phyloP scores from a whole-genome alignment of 352 stramenopile species.

The Phytopythium montanum region DNA sequence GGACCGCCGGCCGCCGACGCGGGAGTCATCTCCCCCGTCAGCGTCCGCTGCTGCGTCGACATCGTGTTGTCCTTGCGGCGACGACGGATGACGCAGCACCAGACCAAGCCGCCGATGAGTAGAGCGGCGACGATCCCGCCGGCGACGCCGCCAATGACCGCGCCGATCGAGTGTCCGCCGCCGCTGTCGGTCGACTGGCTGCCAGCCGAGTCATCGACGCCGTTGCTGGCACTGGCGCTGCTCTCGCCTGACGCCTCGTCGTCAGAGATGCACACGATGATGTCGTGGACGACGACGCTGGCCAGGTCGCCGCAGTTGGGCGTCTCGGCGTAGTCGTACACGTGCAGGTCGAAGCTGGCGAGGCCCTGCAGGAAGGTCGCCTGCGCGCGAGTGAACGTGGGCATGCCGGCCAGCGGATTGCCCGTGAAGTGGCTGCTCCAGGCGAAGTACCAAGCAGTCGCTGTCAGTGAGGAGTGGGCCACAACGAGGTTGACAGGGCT shows the following conservation, averaged over 20 bases:
- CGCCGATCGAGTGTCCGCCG: not conserved
- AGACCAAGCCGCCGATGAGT: not conserved
- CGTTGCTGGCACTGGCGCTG: not conserved
- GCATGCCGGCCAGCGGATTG: slow-evolving; percentile 3
- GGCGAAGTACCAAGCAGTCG: not conserved
- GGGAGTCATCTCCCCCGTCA: slow-evolving; percentile 2
- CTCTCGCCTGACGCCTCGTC: not conserved
- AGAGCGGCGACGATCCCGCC: not conserved
- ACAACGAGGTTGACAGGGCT: not conserved
- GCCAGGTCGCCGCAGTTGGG: slow-evolving; percentile 5
- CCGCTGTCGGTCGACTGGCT: not conserved
- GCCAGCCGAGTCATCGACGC: not conserved
- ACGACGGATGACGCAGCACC: not conserved
- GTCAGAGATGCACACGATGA: slow-evolving; percentile 4
- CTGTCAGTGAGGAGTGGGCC: not conserved
- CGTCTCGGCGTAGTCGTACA: slow-evolving; percentile 2
- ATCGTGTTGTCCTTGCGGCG: not conserved
- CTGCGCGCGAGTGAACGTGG: slow-evolving; percentile 4
- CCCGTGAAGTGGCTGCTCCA: not conserved
- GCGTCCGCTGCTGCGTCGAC: not conserved
- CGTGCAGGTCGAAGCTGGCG: not conserved
- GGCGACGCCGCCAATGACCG: not conserved
- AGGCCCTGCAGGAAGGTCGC: slow-evolving; percentile 3
- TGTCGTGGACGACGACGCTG: not conserved
- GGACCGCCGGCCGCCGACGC: not conserved